phyloP scores from a whole-genome alignment of 345 rosid species.

The Psidium friedrichsthalianum region DNA sequence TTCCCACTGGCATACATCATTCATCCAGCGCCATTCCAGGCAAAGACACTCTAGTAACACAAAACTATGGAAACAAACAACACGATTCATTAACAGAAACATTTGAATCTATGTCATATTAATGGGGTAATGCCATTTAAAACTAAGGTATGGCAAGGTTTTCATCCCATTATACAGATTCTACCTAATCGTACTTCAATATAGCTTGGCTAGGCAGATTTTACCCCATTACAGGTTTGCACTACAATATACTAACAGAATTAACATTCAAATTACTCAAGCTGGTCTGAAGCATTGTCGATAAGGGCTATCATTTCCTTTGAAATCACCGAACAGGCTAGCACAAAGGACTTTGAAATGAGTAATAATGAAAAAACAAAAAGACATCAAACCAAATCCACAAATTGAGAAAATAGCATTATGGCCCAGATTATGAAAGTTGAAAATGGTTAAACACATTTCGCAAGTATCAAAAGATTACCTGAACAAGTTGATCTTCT shows the following conservation, averaged over 20 bases:
- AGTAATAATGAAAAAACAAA: neutral
- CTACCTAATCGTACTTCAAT: neutral
- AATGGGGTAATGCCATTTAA: neutral
- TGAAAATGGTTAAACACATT: neutral
- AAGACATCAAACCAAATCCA: neutral
- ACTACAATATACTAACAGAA: neutral
- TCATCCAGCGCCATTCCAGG: neutral
- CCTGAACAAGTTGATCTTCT: conserved; percentile 87
- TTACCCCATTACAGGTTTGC: neutral
- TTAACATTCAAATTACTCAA: neutral
- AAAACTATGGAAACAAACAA: neutral
- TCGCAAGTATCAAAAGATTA: conserved; percentile 4
- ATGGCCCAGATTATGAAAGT: neutral
- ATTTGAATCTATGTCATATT: neutral
- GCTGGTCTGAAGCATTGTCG: neutral
- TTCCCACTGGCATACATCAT: neutral
- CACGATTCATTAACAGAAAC: neutral
- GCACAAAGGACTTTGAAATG: neutral
- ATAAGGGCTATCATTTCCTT: neutral
- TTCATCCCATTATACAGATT: neutral
- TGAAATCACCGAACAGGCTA: neutral
- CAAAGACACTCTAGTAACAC: neutral
- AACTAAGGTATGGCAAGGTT: neutral
- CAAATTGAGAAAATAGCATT: neutral
- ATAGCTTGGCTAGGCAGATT: neutral